phyloP scores from a whole-genome alignment of 2,329 filamentous ascomycete genomes.

The Clonostachys rhizophaga region DNA sequence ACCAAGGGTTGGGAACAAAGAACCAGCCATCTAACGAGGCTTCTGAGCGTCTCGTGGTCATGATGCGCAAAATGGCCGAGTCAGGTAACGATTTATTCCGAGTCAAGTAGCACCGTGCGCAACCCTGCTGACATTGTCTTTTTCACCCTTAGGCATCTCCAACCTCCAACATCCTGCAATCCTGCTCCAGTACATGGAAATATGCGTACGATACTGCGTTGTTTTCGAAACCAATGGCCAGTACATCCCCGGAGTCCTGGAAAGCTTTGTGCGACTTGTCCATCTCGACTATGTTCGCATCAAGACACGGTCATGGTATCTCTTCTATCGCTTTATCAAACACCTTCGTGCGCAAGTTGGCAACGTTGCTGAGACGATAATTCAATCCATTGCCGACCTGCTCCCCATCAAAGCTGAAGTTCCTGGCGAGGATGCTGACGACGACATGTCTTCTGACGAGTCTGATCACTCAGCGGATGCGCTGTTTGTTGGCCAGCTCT shows the following conservation, averaged over 20 bases:
- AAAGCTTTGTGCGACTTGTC: slow-evolving; percentile 85
- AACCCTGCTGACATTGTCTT: background rate
- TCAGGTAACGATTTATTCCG: slow-evolving; percentile 56
- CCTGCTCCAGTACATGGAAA: slow-evolving; percentile 96
- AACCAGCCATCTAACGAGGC: slow-evolving; percentile 75
- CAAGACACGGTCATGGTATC: slow-evolving; percentile 90
- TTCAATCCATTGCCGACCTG: slow-evolving; percentile 83
- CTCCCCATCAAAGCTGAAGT: slow-evolving; percentile 88
- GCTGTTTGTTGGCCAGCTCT: slow-evolving; percentile 85
- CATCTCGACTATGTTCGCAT: slow-evolving; percentile 87
- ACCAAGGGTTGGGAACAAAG: slow-evolving; percentile 82
- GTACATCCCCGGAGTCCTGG: slow-evolving; percentile 80
- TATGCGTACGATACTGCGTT: slow-evolving; percentile 86
- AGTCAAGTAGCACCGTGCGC: background rate
- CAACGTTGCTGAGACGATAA: slow-evolving; percentile 85
- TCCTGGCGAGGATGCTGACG: slow-evolving; percentile 69
- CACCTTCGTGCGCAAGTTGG: slow-evolving; percentile 80
- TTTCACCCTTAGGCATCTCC: slow-evolving; percentile 62
- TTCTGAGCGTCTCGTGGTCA: slow-evolving; percentile 75
- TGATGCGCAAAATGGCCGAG: slow-evolving; percentile 96
- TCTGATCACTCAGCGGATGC: slow-evolving; percentile 87
- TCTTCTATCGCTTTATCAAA: slow-evolving; percentile 90
- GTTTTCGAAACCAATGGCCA: slow-evolving; percentile 85
- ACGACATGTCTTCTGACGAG: slow-evolving; percentile 94
- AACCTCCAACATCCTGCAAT: slow-evolving; percentile 87